Conservation (phyloP, 495 filamentous ascomycete genomes). For the Lophiotrema nucula region DNA sequence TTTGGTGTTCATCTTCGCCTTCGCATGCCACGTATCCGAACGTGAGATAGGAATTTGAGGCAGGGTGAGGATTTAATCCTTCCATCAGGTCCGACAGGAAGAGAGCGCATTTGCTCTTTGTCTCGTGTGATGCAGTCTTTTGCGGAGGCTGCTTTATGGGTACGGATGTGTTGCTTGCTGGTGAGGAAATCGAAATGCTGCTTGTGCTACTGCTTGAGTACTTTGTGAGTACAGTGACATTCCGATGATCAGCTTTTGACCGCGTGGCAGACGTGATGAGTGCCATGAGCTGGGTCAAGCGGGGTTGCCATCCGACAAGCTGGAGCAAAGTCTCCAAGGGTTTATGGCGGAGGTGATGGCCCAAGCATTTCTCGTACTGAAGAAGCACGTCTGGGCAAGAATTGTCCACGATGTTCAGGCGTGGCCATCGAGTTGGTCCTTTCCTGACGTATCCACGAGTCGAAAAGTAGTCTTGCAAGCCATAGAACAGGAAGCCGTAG, state of each 20-base stretch:
- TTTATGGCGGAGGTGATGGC: neutral
- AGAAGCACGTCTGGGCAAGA: neutral
- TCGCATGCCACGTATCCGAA: conserved; percentile 4
- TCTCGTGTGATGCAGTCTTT: neutral
- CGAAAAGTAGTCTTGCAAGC: neutral
- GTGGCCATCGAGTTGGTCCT: too few relatives aligned
- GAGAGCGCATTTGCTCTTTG: neutral
- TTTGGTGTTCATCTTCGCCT: neutral
- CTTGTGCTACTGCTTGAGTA: too few relatives aligned
- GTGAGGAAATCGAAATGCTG: neutral
- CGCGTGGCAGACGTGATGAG: neutral
- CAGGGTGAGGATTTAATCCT: neutral
- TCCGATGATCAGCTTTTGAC: neutral
- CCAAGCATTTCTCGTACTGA: neutral
- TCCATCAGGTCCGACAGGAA: neutral
- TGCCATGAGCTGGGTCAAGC: neutral
- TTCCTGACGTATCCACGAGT: too few relatives aligned
- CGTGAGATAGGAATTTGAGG: neutral
- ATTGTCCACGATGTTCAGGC: neutral
- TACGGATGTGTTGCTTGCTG: neutral
- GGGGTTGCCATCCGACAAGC: neutral
- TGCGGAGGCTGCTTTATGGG: neutral
- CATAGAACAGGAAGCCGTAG: neutral
- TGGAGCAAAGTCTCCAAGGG: neutral
- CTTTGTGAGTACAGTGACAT: neutral